A percentile compares a stretch with the other conserved stretches of the same genome.
phyloP scores from a whole-genome alignment of 164 flowering plant genomes.

The Magnolia kwangsiensis region DNA sequence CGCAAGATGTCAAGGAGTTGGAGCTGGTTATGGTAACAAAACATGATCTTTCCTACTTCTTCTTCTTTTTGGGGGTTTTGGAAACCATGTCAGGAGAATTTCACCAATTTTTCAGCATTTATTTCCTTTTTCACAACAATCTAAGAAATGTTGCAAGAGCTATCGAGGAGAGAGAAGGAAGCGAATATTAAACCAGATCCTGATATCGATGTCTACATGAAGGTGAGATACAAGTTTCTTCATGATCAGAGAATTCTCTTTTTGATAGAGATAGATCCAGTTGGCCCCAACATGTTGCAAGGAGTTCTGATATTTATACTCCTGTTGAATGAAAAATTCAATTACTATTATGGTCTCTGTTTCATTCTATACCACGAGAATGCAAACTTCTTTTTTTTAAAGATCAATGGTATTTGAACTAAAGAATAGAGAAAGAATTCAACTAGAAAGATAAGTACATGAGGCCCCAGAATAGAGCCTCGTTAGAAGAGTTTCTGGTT shows the following conservation, averaged over 20 bases:
- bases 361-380: no score
- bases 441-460: no score
- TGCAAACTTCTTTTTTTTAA: no score
- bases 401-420: no score
- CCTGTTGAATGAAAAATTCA: no score
- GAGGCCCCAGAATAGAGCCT: no score
- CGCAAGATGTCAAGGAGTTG: conserved; percentile 89
- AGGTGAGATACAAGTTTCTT: conserved; percentile 37
- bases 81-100: not conserved
- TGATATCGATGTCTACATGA: conserved; percentile 95
- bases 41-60: not conserved
- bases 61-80: no score
- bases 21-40: conserved; percentile 68
- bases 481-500: no score
- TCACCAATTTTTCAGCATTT: no score
- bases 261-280: not conserved
- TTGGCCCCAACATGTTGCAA: not conserved
- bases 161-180: conserved; percentile 85
- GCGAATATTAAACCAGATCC: conserved; percentile 89
- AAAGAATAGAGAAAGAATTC: no score
- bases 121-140: conserved; percentile 2
- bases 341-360: no score
- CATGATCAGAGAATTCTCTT: not conserved
- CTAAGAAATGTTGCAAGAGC: conserved; percentile 90
- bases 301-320: not conserved